Percentiles rank a stretch among this genome's conserved stretches.
These are phyloP conservation scores for Salvia sclarea DNA, from an alignment of 305 asterid species.

Conservation along the genomic window DNA sequence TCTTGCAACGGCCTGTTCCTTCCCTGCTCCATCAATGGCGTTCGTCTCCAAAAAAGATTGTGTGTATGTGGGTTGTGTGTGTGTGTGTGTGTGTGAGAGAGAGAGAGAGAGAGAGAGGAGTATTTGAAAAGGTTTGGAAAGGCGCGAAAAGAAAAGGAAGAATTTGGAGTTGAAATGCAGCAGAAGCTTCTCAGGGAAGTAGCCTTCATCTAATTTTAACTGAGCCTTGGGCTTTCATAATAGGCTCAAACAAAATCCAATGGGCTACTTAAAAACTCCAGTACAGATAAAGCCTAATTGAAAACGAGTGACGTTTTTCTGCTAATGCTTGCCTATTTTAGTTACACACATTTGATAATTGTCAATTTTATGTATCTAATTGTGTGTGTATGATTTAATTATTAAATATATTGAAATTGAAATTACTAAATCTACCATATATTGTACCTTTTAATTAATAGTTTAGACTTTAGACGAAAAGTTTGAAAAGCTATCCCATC, in stretches of 20 bases:
- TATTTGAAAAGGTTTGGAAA: slow-evolving; percentile 40
- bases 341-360: background rate
- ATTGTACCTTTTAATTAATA: background rate
- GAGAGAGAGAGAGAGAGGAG: slow-evolving; percentile 23
- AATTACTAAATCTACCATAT: background rate
- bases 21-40: slow-evolving; percentile 65
- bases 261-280: too few relatives aligned
- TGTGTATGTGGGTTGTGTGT: slow-evolving; percentile 10
- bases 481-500: background rate
- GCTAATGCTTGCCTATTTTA: too few relatives aligned
- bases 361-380: background rate
- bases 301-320: background rate
- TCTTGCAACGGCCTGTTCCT: slow-evolving; percentile 49
- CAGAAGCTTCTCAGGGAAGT: background rate
- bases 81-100: background rate
- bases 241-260: background rate
- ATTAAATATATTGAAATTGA: background rate
- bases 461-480: background rate
- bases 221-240: background rate
- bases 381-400: background rate
- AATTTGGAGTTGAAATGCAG: background rate
- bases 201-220: background rate
- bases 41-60: background rate
- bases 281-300: background rate
- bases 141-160: slow-evolving; percentile 51